Conservation (phyloP, 2,329 filamentous ascomycete genomes). For the Pseudogymnoascus destructans region DNA sequence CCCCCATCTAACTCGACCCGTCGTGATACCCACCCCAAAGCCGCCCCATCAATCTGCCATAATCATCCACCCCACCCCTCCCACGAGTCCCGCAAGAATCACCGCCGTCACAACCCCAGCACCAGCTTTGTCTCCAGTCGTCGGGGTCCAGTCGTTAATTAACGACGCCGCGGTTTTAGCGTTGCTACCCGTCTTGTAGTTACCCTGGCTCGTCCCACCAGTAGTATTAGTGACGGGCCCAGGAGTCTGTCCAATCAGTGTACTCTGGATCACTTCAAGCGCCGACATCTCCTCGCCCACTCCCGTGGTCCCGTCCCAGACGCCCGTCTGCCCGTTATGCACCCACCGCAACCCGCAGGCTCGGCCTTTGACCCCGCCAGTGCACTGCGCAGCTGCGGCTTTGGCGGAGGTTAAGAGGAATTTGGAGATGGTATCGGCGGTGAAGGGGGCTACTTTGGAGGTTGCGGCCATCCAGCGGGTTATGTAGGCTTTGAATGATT, state of each 20-base stretch:
- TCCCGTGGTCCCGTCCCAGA: constrained; percentile 33
- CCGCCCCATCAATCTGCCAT: constrained; percentile 12
- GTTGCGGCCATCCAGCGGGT: constrained; percentile 46
- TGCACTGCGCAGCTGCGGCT: constrained; percentile 42
- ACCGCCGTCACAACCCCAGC: constrained; percentile 31
- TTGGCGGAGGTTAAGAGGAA: constrained; percentile 38
- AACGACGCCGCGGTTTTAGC: background rate
- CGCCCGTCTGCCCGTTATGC: constrained; percentile 21
- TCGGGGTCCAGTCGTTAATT: background rate
- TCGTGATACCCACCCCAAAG: background rate
- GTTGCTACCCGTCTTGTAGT: constrained; percentile 21
- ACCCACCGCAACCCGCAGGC: constrained; percentile 34
- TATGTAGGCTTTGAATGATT: constrained; percentile 53
- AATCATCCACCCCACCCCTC: constrained; percentile 28
- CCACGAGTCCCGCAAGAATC: constrained; percentile 20
- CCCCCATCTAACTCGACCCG: background rate
- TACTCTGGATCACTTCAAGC: constrained; percentile 36
- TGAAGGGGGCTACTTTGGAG: constrained; percentile 44
- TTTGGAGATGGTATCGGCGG: constrained; percentile 34
- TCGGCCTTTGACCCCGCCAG: constrained; percentile 33
- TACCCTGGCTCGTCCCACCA: constrained; percentile 37
- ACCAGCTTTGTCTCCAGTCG: constrained; percentile 27
- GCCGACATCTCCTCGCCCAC: constrained; percentile 46
- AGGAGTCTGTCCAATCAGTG: constrained; percentile 24
- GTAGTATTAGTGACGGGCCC: constrained; percentile 33